Evolutionary conservation across 345 rosid species (phyloP).

Genomic region (Dovyalis caffra): DNA sequence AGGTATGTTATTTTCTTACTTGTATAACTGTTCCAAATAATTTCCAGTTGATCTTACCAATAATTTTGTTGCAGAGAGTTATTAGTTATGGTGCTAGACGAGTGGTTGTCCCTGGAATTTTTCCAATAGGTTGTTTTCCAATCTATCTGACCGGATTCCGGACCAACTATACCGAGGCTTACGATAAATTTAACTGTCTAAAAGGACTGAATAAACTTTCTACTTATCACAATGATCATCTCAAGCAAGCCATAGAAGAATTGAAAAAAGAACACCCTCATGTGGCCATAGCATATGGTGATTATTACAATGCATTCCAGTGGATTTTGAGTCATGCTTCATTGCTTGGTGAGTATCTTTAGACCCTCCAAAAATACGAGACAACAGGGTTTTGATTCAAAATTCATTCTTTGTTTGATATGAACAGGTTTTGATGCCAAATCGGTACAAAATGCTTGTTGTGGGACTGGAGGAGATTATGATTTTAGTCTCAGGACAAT

Average conservation of each 20-base stretch:
- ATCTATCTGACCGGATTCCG: background rate
- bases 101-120: slow-evolving; percentile 3
- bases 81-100: background rate
- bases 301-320: background rate
- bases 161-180: background rate
- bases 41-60: too few relatives aligned
- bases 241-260: background rate
- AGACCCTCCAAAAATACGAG: too few relatives aligned
- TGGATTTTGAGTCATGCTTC: background rate
- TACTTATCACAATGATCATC: background rate
- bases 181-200: background rate
- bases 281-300: background rate
- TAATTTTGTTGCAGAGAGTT: background rate
- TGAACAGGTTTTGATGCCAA: too few relatives aligned
- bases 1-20: background rate
- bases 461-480: too few relatives aligned
- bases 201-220: background rate
- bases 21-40: too few relatives aligned
- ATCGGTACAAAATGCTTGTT: too few relatives aligned
- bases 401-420: too few relatives aligned
- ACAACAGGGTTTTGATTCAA: too few relatives aligned
- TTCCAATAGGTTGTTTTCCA: background rate
- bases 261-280: background rate
- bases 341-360: slow-evolving; percentile 8
- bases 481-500: background rate